Evolutionary conservation across 768 basidiomycete genomes (phyloP).

Genomic region (Collybia sordida): DNA sequence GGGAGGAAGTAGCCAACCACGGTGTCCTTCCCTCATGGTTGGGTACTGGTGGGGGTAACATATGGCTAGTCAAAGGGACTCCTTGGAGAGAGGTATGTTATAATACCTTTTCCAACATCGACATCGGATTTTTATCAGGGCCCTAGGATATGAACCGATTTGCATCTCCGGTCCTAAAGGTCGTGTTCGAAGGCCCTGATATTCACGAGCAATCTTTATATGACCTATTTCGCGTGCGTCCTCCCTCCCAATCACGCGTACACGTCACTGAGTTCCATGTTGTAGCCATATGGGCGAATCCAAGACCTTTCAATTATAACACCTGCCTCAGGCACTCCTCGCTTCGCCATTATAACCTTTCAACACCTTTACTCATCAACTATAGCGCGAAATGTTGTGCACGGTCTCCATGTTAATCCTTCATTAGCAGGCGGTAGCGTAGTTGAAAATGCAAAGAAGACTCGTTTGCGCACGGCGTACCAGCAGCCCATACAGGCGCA

Average conservation of each 20-base stretch:
- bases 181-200: constrained; percentile 91
- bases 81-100: constrained; percentile 77
- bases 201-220: constrained; percentile 80
- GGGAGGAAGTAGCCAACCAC: constrained; percentile 39
- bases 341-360: constrained; percentile 66
- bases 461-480: constrained; percentile 54
- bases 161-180: constrained; percentile 67
- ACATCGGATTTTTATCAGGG: neutral
- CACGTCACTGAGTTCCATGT: constrained; percentile 4
- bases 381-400: constrained; percentile 79
- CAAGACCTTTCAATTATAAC: constrained; percentile 61
- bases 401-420: constrained; percentile 49
- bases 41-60: constrained; percentile 46
- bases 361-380: constrained; percentile 65
- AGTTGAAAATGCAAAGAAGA: constrained; percentile 33
- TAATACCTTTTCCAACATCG: neutral
- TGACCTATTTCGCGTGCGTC: constrained; percentile 68
- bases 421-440: constrained; percentile 11
- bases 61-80: constrained; percentile 74
- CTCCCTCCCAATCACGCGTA: neutral
- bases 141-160: constrained; percentile 84
- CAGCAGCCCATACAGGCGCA: constrained; percentile 66
- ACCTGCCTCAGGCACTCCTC: constrained; percentile 63
- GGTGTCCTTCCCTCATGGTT: constrained; percentile 68
- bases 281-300: constrained; percentile 82